Evolutionary conservation across 192 early-diverging fungal genomes (phyloP).

Genomic region (Dissophora ornata): DNA sequence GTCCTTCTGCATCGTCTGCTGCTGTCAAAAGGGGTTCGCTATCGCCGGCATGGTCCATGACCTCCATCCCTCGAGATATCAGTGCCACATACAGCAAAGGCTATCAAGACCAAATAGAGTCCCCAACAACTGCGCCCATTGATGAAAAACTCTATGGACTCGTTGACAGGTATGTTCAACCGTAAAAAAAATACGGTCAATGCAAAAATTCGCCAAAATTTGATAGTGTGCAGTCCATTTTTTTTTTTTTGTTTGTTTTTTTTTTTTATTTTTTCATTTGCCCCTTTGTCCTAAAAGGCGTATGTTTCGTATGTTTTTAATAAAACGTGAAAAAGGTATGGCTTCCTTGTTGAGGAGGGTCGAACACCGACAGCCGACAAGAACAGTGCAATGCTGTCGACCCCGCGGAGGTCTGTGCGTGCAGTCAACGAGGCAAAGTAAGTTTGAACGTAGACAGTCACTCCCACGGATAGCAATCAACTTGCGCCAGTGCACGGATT

Average conservation of each 20-base stretch:
- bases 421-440: slow-evolving; percentile 14
- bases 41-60: slow-evolving; percentile 51
- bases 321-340: too few relatives aligned
- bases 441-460: slow-evolving; percentile 29
- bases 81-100: slow-evolving; percentile 26
- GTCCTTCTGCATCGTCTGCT: not conserved
- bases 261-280: too few relatives aligned
- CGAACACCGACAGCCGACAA: slow-evolving; percentile 44
- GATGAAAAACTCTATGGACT: slow-evolving; percentile 48
- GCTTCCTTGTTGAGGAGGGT: slow-evolving; percentile 50
- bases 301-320: too few relatives aligned
- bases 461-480: not conserved
- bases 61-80: slow-evolving; percentile 54
- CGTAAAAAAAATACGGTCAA: too few relatives aligned
- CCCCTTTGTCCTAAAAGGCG: too few relatives aligned
- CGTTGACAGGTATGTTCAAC: slow-evolving; percentile 47
- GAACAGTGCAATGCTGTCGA: slow-evolving; percentile 12
- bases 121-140: not conserved
- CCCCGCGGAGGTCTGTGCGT: slow-evolving; percentile 22
- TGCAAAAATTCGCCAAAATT: too few relatives aligned
- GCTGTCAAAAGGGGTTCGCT: slow-evolving; percentile 19
- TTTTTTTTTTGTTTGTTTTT: not conserved
- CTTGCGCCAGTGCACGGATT: too few relatives aligned
- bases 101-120: not conserved
- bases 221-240: too few relatives aligned